These are phyloP conservation scores for Aspergillus thermomutatus DNA, from an alignment of 2,329 filamentous ascomycete genomes.

Conservation along the genomic window DNA sequence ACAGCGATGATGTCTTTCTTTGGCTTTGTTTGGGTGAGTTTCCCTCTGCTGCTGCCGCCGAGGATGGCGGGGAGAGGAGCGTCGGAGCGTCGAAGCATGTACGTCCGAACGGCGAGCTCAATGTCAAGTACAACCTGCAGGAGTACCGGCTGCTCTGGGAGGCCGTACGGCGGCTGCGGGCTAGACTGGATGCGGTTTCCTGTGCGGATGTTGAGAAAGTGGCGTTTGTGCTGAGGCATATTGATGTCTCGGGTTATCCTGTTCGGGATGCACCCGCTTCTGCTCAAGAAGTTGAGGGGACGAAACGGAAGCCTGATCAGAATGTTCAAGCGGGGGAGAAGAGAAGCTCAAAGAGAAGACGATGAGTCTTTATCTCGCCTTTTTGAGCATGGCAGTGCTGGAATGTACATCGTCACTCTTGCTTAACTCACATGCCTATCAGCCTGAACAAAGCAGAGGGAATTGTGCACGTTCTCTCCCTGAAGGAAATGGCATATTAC, in stretches of 20 bases:
- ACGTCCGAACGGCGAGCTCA: conserved; percentile 25
- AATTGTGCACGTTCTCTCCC: background rate
- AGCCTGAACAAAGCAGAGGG: background rate
- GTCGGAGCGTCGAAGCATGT: conserved; percentile 13
- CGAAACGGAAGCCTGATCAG: background rate
- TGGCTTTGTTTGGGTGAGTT: conserved; percentile 35
- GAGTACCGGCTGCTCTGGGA: conserved; percentile 38
- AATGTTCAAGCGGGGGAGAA: background rate
- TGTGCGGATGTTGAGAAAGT: conserved; percentile 35
- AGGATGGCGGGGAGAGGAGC: background rate
- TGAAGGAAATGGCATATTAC: background rate
- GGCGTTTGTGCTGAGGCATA: conserved; percentile 36
- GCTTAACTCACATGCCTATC: background rate
- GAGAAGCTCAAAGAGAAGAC: background rate
- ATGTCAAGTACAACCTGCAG: conserved; percentile 39
- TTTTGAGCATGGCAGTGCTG: background rate
- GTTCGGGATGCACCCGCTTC: background rate
- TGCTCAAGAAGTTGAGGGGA: background rate
- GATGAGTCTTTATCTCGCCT: background rate
- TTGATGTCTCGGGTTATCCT: conserved; percentile 25
- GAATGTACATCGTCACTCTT: too few species aligned
- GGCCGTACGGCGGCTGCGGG: conserved; percentile 19
- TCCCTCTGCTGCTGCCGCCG: conserved; percentile 5
- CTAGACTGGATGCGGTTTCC: conserved; percentile 24
- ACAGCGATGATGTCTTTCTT: conserved; percentile 41